Conservation (phyloP, 1,284 basidiomycete species). For the Lentinus polychrous region DNA sequence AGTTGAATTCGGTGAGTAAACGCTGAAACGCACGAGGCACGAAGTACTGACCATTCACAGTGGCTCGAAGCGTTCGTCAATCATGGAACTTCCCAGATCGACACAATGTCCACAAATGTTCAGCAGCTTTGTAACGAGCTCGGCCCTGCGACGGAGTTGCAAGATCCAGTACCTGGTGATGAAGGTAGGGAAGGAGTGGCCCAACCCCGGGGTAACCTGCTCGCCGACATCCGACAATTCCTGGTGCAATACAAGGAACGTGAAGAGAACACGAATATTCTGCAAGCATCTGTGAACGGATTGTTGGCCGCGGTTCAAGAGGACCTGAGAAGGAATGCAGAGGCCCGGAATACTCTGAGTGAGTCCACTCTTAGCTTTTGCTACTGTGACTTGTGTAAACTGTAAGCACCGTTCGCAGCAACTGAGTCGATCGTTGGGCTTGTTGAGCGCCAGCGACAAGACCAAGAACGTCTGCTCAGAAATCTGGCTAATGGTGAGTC, state of each 20-base stretch:
- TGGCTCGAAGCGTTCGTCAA: conserved; percentile 82
- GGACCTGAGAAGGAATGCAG: conserved; percentile 28
- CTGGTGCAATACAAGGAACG: conserved; percentile 32
- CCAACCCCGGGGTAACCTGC: conserved; percentile 17
- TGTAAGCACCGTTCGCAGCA: conserved; percentile 27
- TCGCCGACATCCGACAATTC: conserved; percentile 38
- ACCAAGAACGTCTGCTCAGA: conserved; percentile 63
- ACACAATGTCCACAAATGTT: conserved; percentile 51
- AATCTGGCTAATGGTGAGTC: conserved; percentile 54
- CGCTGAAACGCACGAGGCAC: background rate
- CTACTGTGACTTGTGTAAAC: conserved; percentile 3
- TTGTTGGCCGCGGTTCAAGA: conserved; percentile 37
- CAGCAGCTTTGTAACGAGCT: conserved; percentile 54
- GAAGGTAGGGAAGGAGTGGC: conserved; percentile 9
- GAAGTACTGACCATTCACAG: conserved; percentile 29
- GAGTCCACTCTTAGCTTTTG: conserved; percentile 7
- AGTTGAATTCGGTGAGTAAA: conserved; percentile 54
- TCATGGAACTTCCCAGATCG: conserved; percentile 64
- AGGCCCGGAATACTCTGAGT: conserved; percentile 31
- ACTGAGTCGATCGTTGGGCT: conserved; percentile 52
- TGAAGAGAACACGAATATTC: conserved; percentile 33
- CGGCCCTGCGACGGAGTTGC: conserved; percentile 23
- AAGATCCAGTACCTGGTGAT: background rate
- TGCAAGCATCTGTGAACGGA: conserved; percentile 42
- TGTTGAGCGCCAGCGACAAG: conserved; percentile 59